Conservation (phyloP, 805 yeast species). For the Nakazawaea wickerhamii region DNA sequence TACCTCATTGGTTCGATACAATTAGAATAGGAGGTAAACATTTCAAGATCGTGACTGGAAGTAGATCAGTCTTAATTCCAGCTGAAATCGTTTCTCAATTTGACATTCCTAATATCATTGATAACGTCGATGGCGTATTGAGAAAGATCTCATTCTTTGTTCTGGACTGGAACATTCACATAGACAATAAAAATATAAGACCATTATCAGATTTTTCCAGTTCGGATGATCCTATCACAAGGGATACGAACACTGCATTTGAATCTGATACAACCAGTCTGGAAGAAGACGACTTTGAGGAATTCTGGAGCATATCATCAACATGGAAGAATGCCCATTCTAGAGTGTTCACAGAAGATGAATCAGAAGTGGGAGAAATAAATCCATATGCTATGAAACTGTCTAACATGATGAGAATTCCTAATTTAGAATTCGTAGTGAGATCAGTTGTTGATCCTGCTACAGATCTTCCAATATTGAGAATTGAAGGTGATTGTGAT, state of each 20-base stretch:
- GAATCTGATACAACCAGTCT: neutral
- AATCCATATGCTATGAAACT: constrained; percentile 10
- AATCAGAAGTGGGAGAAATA: constrained; percentile 1
- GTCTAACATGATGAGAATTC: constrained; percentile 2
- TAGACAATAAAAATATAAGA: constrained; percentile 4
- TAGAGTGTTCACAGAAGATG: neutral
- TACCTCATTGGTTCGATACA: constrained; percentile 30
- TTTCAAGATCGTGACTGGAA: constrained; percentile 28
- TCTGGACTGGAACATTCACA: constrained; percentile 2
- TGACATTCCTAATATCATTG: constrained; percentile 30
- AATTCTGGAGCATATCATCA: constrained; percentile 6
- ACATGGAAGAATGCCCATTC: constrained; percentile 2
- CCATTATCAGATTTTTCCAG: neutral
- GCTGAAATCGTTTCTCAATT: constrained; percentile 29
- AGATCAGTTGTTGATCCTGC: constrained; percentile 2
- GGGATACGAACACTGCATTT: constrained; percentile 1
- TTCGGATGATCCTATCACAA: neutral
- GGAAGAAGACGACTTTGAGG: constrained; percentile 2
- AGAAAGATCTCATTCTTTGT: constrained; percentile 11
- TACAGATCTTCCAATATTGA: neutral
- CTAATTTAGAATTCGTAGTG: neutral
- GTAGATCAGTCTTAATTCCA: constrained; percentile 39
- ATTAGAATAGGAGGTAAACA: constrained; percentile 20
- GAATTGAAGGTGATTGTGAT: constrained; percentile 9
- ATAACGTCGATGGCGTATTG: constrained; percentile 25